Percentiles rank a stretch among this genome's conserved stretches.
phyloP scores from a whole-genome alignment of 2,329 filamentous ascomycete species.

The Thielaviopsis euricoi region DNA sequence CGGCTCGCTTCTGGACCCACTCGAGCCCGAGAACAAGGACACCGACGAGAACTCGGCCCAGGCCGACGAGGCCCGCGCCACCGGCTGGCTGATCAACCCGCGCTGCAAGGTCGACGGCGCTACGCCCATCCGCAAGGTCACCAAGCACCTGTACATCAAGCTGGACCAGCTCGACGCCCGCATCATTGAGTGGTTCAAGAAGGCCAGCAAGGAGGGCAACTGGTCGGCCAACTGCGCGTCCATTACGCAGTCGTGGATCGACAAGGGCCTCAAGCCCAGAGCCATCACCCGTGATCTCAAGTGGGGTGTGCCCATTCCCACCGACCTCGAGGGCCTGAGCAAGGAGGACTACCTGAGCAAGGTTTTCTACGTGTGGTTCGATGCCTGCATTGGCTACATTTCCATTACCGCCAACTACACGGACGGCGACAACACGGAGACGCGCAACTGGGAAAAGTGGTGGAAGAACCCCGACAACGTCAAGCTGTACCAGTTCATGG shows the following conservation, averaged over 20 bases:
- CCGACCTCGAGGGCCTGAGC: constrained; percentile 30
- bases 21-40: constrained; percentile 33
- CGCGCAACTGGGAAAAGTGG: constrained; percentile 77
- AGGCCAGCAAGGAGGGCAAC: constrained; percentile 54
- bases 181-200: constrained; percentile 62
- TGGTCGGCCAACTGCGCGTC: constrained; percentile 62
- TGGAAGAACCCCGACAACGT: constrained; percentile 85
- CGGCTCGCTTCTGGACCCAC: constrained; percentile 53
- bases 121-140: constrained; percentile 61
- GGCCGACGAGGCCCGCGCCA: constrained; percentile 20
- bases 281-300: constrained; percentile 86
- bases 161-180: constrained; percentile 68
- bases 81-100: constrained; percentile 54
- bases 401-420: constrained; percentile 89
- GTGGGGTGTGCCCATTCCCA: constrained; percentile 56
- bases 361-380: constrained; percentile 89
- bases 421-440: constrained; percentile 25
- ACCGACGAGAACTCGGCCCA: constrained; percentile 19
- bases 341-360: constrained; percentile 39
- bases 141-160: constrained; percentile 80
- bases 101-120: constrained; percentile 83
- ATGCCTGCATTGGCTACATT: constrained; percentile 87
- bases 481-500: constrained; percentile 85
- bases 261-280: constrained; percentile 68
- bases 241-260: constrained; percentile 69